A percentile compares a stretch with the other conserved stretches of the same genome.
Conservation (phyloP, 345 rosid species). For the Eucalyptus paniculata region DNA sequence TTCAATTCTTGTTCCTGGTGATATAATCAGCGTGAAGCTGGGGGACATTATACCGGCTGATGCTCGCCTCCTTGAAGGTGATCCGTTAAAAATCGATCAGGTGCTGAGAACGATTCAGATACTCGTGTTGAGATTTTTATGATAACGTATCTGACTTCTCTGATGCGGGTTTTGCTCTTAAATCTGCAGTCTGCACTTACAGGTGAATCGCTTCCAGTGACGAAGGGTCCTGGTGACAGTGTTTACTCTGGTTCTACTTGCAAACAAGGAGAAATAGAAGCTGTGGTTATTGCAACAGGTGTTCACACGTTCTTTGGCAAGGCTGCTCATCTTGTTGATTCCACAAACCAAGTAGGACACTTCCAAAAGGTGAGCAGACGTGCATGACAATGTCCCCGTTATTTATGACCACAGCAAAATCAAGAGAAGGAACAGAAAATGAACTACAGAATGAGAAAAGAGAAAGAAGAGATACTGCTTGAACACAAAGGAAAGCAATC, state of each 20-base stretch:
- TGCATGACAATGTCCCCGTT: not conserved
- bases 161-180: not conserved
- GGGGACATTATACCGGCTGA: slow-evolving; percentile 71
- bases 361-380: slow-evolving; percentile 46
- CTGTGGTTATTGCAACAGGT: slow-evolving; percentile 84
- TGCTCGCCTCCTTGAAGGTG: slow-evolving; percentile 62
- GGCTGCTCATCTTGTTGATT: slow-evolving; percentile 89
- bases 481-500: not conserved
- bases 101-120: not conserved
- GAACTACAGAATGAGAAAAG: not conserved
- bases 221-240: slow-evolving; percentile 73
- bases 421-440: not conserved
- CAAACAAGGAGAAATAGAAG: slow-evolving; percentile 91
- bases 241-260: slow-evolving; percentile 89
- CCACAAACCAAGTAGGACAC: slow-evolving; percentile 89
- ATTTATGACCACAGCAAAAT: not conserved
- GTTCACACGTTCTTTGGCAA: slow-evolving; percentile 90
- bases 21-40: slow-evolving; percentile 53
- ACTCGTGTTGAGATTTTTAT: not conserved
- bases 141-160: not conserved
- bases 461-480: not conserved
- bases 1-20: slow-evolving; percentile 57
- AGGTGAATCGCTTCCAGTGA: slow-evolving; percentile 88
- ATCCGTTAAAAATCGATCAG: slow-evolving; percentile 65
- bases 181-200: slow-evolving; percentile 55